A percentile compares a stretch with the other conserved stretches of the same genome.
Evolutionary conservation across 805 yeast genomes (phyloP).

Genomic region (Priceomyces melissophilus): DNA sequence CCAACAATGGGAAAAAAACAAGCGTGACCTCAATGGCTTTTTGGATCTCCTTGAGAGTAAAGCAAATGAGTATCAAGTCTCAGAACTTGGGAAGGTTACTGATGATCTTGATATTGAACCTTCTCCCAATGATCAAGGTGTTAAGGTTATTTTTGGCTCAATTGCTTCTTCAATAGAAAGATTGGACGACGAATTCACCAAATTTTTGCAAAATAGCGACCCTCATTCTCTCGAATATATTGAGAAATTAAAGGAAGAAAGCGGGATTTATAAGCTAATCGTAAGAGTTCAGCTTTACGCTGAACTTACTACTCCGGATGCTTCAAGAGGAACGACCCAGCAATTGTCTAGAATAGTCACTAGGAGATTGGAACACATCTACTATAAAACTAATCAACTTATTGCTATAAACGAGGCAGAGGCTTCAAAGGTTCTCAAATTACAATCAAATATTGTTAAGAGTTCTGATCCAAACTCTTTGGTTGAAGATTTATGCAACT

Average conservation of each 20-base stretch:
- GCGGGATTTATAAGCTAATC: slow-evolving; percentile 66
- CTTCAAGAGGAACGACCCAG: slow-evolving; percentile 43
- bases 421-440: slow-evolving; percentile 62
- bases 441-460: slow-evolving; percentile 27
- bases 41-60: slow-evolving; percentile 68
- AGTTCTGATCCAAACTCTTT: slow-evolving; percentile 41
- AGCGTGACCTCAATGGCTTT: slow-evolving; percentile 57
- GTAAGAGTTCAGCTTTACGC: slow-evolving; percentile 84
- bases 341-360: slow-evolving; percentile 71
- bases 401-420: slow-evolving; percentile 63
- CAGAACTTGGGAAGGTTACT: slow-evolving; percentile 66
- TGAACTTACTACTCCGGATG: slow-evolving; percentile 56
- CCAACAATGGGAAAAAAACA: slow-evolving; percentile 74
- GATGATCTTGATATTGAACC: slow-evolving; percentile 74
- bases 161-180: slow-evolving; percentile 85
- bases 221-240: slow-evolving; percentile 95
- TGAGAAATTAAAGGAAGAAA: slow-evolving; percentile 85
- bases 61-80: slow-evolving; percentile 54
- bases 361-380: slow-evolving; percentile 87
- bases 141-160: slow-evolving; percentile 77
- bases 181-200: slow-evolving; percentile 89
- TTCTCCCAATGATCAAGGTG: slow-evolving; percentile 57
- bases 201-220: slow-evolving; percentile 82
- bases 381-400: slow-evolving; percentile 82
- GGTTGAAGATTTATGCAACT: slow-evolving; percentile 61